Evolutionary conservation across 352 stramenopile genomes (phyloP).

Genomic region (Pythium vanterpoolii): DNA sequence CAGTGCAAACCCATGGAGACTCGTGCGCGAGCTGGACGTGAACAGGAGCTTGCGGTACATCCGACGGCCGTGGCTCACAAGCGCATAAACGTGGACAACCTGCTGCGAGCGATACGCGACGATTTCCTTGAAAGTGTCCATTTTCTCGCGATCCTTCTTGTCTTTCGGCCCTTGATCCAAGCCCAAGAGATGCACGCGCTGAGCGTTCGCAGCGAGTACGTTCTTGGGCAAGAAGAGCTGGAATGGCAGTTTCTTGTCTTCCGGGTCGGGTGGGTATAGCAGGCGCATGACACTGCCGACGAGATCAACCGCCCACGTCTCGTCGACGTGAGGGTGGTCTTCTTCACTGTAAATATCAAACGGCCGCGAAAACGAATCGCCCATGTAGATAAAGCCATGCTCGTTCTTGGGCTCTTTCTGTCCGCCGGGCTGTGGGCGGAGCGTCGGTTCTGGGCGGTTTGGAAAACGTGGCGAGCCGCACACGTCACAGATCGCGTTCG

Average conservation of each 20-base stretch:
- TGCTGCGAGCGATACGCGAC: conserved; percentile 90
- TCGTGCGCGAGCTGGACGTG: conserved; percentile 94
- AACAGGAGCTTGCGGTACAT: conserved; percentile 97
- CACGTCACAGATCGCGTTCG: conserved; percentile 71
- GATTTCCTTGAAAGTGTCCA: conserved; percentile 97
- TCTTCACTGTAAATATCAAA: conserved; percentile 84
- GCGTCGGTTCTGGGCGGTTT: conserved; percentile 20
- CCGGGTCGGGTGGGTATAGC: conserved; percentile 68
- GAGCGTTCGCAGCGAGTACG: conserved; percentile 42
- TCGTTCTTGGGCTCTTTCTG: conserved; percentile 22
- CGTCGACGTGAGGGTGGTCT: conserved; percentile 56
- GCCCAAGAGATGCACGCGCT: conserved; percentile 52
- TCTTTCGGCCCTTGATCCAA: conserved; percentile 69
- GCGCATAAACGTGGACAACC: conserved; percentile 96
- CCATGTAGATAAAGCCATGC: conserved; percentile 57
- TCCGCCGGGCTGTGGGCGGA: conserved; percentile 17
- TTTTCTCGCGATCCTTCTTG: conserved; percentile 70
- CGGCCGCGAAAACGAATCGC: conserved; percentile 52
- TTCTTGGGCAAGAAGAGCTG: conserved; percentile 65
- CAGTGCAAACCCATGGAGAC: conserved; percentile 90
- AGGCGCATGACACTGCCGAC: conserved; percentile 55
- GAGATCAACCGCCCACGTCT: conserved; percentile 75
- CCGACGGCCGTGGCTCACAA: conserved; percentile 95
- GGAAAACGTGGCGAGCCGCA: conserved; percentile 50
- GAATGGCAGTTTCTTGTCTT: conserved; percentile 81